Conservation (phyloP, 257 asterid species). For the Dorcoceras hygrometricum region DNA sequence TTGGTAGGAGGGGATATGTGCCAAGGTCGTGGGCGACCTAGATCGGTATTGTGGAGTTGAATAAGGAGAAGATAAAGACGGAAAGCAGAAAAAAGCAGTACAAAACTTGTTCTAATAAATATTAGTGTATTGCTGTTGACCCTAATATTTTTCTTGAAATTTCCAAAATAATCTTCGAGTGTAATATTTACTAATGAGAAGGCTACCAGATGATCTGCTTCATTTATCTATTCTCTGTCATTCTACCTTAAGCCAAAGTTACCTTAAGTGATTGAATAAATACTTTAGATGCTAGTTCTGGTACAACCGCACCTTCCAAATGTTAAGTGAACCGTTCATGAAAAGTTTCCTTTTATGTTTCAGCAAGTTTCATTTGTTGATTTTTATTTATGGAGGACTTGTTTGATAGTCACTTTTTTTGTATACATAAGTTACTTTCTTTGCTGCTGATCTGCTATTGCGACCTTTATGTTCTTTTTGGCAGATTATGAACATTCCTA, state of each 20-base stretch:
- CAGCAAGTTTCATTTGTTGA: neutral
- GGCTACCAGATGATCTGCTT: conserved; percentile 5
- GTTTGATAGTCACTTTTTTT: neutral
- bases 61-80: too few relatives aligned
- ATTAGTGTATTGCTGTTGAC: too few relatives aligned
- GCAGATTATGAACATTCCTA: neutral
- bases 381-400: neutral
- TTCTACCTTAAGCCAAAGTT: conserved; percentile 16
- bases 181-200: conserved; percentile 4
- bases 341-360: neutral
- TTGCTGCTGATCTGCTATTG: conserved; percentile 9
- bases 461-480: neutral
- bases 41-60: too few relatives aligned
- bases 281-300: neutral
- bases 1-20: too few relatives aligned
- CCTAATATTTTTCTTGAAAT: neutral
- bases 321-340: conserved; percentile 13
- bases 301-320: conserved; percentile 12
- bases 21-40: neutral
- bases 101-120: too few relatives aligned
- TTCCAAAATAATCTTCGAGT: neutral
- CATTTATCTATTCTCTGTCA: conserved; percentile 8
- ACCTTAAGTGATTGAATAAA: conserved; percentile 13
- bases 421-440: conserved; percentile 14
- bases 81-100: too few relatives aligned